phyloP scores from a whole-genome alignment of 2,329 filamentous ascomycete species.

The Pestalotiopsis sp. region DNA sequence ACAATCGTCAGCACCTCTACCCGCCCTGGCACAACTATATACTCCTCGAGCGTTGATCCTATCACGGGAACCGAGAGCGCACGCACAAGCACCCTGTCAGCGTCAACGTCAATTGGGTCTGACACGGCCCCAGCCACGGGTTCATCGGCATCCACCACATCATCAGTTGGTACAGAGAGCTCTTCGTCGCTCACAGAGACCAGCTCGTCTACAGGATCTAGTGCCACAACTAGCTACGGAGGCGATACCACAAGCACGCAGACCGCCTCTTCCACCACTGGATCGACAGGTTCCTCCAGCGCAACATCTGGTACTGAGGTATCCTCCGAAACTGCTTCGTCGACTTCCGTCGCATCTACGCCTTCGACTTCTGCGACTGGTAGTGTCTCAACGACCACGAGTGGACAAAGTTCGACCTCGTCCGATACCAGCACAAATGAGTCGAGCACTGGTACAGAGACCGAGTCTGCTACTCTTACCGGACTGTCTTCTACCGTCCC shows the following conservation, averaged over 20 bases:
- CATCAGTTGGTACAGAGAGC: not conserved
- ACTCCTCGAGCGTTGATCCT: conserved; percentile 24
- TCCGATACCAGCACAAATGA: not conserved
- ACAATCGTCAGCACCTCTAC: conserved; percentile 23
- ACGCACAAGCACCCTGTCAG: too few species aligned
- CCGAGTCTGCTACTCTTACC: not conserved
- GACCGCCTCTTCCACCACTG: not conserved
- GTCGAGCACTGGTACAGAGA: not conserved
- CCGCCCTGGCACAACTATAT: conserved; percentile 21
- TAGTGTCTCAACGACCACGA: not conserved
- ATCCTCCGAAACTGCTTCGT: not conserved
- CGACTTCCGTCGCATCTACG: not conserved
- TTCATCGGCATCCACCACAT: not conserved
- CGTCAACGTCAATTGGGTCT: not conserved
- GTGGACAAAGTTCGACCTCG: not conserved
- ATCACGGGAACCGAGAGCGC: conserved; percentile 18
- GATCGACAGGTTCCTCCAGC: not conserved
- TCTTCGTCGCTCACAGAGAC: not conserved
- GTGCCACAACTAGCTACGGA: not conserved
- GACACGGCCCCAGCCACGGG: not conserved
- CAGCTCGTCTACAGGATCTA: not conserved
- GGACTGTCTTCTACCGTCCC: not conserved
- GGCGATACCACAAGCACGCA: not conserved
- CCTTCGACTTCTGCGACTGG: not conserved
- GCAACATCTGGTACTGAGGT: not conserved